These are phyloP conservation scores for Tricholoma sp. DNA, from an alignment of 768 basidiomycete genomes.

Conservation along the genomic window DNA sequence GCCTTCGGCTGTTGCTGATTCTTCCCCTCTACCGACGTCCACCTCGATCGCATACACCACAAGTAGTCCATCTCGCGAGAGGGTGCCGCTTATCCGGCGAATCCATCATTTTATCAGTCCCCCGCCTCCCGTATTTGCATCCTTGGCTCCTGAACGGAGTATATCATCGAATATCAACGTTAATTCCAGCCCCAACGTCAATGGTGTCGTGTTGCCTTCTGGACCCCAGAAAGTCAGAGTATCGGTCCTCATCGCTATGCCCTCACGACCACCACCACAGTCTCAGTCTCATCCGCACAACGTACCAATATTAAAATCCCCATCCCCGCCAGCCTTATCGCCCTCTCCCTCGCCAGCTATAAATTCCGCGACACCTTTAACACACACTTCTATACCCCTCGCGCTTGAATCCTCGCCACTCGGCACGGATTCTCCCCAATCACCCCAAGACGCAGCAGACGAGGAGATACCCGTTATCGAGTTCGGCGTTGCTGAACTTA, in stretches of 20 bases:
- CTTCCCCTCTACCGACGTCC: not conserved
- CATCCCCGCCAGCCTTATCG: not conserved
- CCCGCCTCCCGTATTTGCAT: slow-evolving; percentile 10
- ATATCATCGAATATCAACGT: slow-evolving; percentile 2
- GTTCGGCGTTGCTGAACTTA: slow-evolving; percentile 24
- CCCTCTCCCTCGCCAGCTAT: not conserved
- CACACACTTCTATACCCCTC: not conserved
- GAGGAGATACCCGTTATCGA: slow-evolving; percentile 26
- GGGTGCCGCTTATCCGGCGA: slow-evolving; percentile 2
- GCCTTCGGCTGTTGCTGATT: not conserved
- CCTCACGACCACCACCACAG: slow-evolving; percentile 11
- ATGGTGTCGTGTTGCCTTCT: not conserved
- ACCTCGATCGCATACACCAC: not conserved
- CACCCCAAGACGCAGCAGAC: not conserved
- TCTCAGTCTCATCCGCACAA: not conserved
- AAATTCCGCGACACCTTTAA: slow-evolving; percentile 2
- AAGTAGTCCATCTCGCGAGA: not conserved
- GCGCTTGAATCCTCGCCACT: not conserved
- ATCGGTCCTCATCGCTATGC: slow-evolving; percentile 32
- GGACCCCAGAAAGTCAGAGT: slow-evolving; percentile 18
- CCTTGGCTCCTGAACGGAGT: slow-evolving; percentile 10
- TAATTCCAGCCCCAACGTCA: slow-evolving; percentile 5
- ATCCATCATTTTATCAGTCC: slow-evolving; percentile 15
- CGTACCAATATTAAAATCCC: slow-evolving; percentile 3
- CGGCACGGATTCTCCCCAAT: not conserved